Evolutionary conservation across 2,329 filamentous ascomycete species (phyloP).

Genomic region (Penicillium palitans): DNA sequence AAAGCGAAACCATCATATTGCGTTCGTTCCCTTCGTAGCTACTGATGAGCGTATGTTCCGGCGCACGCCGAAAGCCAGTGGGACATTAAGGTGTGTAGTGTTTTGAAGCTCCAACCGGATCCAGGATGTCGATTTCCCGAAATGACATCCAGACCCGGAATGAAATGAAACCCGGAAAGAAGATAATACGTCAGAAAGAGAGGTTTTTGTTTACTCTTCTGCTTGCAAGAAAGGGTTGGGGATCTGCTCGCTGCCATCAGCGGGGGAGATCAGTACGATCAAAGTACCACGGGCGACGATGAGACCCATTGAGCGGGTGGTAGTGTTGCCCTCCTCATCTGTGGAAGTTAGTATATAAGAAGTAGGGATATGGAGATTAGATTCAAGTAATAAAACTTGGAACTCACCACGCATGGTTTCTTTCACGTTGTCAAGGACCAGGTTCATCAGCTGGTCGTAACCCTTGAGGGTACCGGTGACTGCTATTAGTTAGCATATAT

Average conservation of each 20-base stretch:
- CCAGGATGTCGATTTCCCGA: neutral
- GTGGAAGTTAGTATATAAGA: slow-evolving; percentile 19
- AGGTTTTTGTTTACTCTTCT: slow-evolving; percentile 55
- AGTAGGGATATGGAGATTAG: neutral
- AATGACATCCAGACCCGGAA: neutral
- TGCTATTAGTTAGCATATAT: slow-evolving; percentile 40
- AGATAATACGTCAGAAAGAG: slow-evolving; percentile 1
- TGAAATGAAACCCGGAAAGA: neutral
- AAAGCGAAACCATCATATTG: slow-evolving; percentile 70
- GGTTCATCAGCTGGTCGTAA: slow-evolving; percentile 96
- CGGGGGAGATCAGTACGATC: slow-evolving; percentile 85
- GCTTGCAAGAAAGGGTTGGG: slow-evolving; percentile 84
- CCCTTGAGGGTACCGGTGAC: slow-evolving; percentile 89
- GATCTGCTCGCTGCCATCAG: slow-evolving; percentile 94
- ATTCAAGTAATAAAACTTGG: neutral
- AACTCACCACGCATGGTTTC: slow-evolving; percentile 79
- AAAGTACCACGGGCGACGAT: slow-evolving; percentile 90
- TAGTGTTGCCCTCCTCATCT: slow-evolving; percentile 94
- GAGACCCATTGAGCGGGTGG: slow-evolving; percentile 75
- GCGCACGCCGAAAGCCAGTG: slow-evolving; percentile 8
- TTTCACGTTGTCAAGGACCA: slow-evolving; percentile 91
- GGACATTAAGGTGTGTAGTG: slow-evolving; percentile 2
- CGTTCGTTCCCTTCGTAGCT: slow-evolving; percentile 58
- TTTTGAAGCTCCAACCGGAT: slow-evolving; percentile 1
- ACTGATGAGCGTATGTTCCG: slow-evolving; percentile 18